Conservation (phyloP, 2,329 filamentous ascomycete genomes). For the Xylariaceae sp. region DNA sequence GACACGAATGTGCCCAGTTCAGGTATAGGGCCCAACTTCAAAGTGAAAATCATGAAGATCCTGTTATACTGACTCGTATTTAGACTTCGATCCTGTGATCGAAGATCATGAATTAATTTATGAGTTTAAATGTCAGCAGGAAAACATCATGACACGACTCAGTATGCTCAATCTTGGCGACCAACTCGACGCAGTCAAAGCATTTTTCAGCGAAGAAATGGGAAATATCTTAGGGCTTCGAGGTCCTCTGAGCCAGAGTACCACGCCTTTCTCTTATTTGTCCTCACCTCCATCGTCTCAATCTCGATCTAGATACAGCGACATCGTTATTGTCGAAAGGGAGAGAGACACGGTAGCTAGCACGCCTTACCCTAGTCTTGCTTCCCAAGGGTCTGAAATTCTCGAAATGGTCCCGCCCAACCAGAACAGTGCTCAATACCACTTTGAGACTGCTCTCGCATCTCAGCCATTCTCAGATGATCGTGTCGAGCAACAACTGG, state of each 20-base stretch:
- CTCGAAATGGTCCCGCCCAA: too few relatives aligned
- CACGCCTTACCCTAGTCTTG: too few relatives aligned
- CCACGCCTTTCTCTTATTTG: neutral
- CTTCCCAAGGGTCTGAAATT: too few relatives aligned
- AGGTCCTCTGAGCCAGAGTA: neutral
- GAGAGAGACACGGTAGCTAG: neutral
- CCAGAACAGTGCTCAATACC: too few relatives aligned
- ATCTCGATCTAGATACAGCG: neutral
- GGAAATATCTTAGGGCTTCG: neutral
- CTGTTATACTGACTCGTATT: neutral
- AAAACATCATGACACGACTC: neutral
- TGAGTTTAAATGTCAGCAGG: neutral
- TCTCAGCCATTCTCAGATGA: too few relatives aligned
- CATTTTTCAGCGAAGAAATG: neutral
- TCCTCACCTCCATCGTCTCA: neutral
- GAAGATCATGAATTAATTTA: neutral
- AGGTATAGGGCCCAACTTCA: neutral
- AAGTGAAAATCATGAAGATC: neutral
- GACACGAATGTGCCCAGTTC: neutral
- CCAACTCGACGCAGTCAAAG: neutral
- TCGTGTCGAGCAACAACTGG: too few relatives aligned
- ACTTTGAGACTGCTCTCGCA: too few relatives aligned
- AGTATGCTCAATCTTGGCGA: neutral
- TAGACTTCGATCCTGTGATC: neutral
- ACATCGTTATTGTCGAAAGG: neutral